Percentiles rank a stretch among this genome's conserved stretches.
These are phyloP conservation scores for Thermothelomyces thermophilus DNA, from an alignment of 2,329 filamentous ascomycete genomes.

Conservation along the genomic window DNA sequence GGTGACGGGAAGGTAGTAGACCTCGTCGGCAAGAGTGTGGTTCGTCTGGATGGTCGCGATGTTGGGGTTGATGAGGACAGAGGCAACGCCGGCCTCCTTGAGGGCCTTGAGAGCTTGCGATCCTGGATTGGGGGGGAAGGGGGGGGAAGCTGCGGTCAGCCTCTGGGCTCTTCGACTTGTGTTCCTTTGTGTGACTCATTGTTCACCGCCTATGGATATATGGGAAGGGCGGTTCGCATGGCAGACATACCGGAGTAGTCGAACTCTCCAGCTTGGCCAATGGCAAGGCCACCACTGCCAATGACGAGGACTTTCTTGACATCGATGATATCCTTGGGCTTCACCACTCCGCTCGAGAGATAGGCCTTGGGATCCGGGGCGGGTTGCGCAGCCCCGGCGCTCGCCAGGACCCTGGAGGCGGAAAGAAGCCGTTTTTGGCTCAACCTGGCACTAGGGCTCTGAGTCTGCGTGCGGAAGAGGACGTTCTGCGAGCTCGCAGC, in stretches of 20 bases:
- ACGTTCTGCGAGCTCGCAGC: conserved; percentile 28
- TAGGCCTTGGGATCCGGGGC: conserved; percentile 82
- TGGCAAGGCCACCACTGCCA: conserved; percentile 88
- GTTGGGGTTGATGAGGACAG: conserved; percentile 94
- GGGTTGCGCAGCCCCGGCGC: conserved; percentile 49
- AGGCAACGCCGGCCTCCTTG: conserved; percentile 87
- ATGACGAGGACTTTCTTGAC: conserved; percentile 98
- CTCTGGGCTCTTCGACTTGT: conserved; percentile 13
- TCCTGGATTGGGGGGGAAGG: too few relatives aligned
- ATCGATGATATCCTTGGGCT: conserved; percentile 70
- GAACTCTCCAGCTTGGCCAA: conserved; percentile 96
- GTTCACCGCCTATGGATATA: conserved; percentile 11
- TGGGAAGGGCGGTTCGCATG: conserved; percentile 1
- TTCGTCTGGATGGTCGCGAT: conserved; percentile 98
- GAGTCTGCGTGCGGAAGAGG: conserved; percentile 30
- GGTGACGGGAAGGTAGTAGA: conserved; percentile 97
- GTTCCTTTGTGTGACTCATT: conserved; percentile 28
- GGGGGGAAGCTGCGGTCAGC: conserved; percentile 18
- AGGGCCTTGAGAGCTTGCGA: conserved; percentile 94
- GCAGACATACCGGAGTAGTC: conserved; percentile 83
- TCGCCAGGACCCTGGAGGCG: conserved; percentile 36
- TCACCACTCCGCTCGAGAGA: conserved; percentile 79
- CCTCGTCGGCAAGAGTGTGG: conserved; percentile 90
- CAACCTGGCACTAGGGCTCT: conserved; percentile 28
- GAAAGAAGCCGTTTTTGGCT: conserved; percentile 44